These are phyloP conservation scores for Cornus suecica DNA, from an alignment of 148 eudicot species.

Conservation along the genomic window DNA sequence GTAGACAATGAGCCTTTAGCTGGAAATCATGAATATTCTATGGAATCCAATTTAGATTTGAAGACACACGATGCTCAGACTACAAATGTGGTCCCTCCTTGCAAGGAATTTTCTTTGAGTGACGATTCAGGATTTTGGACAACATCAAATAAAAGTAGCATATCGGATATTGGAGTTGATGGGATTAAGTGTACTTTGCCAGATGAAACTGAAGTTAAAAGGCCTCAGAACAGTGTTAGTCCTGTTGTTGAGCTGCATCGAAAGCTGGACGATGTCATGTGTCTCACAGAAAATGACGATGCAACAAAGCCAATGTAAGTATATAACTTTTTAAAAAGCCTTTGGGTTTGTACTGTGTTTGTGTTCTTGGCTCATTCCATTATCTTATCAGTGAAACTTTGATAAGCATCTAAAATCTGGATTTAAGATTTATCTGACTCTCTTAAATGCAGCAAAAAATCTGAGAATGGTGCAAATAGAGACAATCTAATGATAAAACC, in stretches of 20 bases:
- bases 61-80: slow-evolving; percentile 16
- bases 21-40: slow-evolving; percentile 10
- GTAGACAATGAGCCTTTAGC: slow-evolving; percentile 11
- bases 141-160: neutral
- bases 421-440: neutral
- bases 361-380: neutral
- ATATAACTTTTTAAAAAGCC: neutral
- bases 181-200: slow-evolving; percentile 14
- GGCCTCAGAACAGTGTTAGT: slow-evolving; percentile 6
- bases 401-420: neutral
- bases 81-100: slow-evolving; percentile 7
- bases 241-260: slow-evolving; percentile 10
- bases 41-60: slow-evolving; percentile 22
- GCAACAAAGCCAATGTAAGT: slow-evolving; percentile 29
- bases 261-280: slow-evolving; percentile 14
- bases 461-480: slow-evolving; percentile 26
- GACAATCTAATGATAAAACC: slow-evolving; percentile 25
- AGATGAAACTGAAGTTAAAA: slow-evolving; percentile 16
- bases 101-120: slow-evolving; percentile 11
- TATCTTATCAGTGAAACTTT: slow-evolving; percentile 6
- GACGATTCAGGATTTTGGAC: neutral
- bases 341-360: neutral
- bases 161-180: slow-evolving; percentile 7
- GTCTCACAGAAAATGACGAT: slow-evolving; percentile 16
- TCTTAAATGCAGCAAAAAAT: slow-evolving; percentile 41